Base-by-base conservation (phyloP, 345 rosid genomes). In the Dipteronia sinensis region DNA sequence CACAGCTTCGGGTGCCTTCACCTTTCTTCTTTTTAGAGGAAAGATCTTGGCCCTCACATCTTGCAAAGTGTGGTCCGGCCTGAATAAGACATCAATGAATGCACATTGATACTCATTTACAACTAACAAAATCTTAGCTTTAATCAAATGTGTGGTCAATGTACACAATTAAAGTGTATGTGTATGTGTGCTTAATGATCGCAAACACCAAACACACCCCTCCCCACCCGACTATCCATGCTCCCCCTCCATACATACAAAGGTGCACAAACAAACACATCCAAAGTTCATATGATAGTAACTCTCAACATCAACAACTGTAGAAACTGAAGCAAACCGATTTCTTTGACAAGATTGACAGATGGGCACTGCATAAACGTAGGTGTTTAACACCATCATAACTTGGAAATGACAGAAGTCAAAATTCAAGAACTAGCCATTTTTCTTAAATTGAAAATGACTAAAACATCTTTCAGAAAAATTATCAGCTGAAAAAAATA, bases 1-100 rank as follows among this genome's bases (percentile, higher is more conserved):
- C 49, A 80, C 85, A 79, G 85, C 81, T 82, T 90, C 91, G 71
- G 93, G 83, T 62, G 94, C 87, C 81, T 76, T 85, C 76, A 88
- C 90, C 69, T 90, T 96, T 84, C 86, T 91, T 77, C 93, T 83
- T 83, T 86, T 94, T 3, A 83, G 84, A 78, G 98, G 97, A 83
- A 96, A 96, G 49, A 96, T 83, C 90, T 86, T 96, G 64, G 92
- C 87, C 82, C 95, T 88, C 80, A 96, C 86, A 78, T 96, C 99
- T 89, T 94, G 94, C 86, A 93, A 77, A 87, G 86, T 88, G 83
- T 92, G 98, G 88, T 91, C 94, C 49, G 94, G 91, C 90, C 97
- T 90, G 92, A 72, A 74, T 29, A 61, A 63, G 77, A 69, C 29
- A 77, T 38, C 44, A 74, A 64, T 38, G 42, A 17, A 64, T 42